Conservation (phyloP, 352 stramenopile genomes). For the Elongisporangium undulatum region DNA sequence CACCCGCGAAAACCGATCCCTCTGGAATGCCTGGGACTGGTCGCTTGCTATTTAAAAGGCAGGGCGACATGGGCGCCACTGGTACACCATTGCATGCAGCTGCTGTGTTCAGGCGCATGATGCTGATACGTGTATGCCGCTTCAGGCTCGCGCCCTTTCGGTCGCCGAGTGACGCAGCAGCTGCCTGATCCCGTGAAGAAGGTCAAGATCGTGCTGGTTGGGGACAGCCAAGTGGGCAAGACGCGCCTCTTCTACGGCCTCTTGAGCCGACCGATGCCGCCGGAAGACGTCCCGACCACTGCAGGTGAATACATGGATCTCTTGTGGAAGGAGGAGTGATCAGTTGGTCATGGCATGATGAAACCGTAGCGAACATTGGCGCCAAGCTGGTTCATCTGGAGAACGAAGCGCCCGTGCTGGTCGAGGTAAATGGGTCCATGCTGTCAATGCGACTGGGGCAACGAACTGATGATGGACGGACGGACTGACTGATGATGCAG, state of each 20-base stretch:
- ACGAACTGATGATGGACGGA: background rate
- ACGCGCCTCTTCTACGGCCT: slow-evolving; percentile 50
- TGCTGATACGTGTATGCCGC: slow-evolving; percentile 1
- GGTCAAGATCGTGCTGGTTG: slow-evolving; percentile 48
- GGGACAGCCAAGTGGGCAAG: slow-evolving; percentile 36
- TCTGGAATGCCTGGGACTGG: background rate
- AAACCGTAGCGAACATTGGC: slow-evolving; percentile 29
- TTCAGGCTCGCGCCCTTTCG: slow-evolving; percentile 11
- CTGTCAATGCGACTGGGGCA: background rate
- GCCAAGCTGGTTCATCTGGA: slow-evolving; percentile 53
- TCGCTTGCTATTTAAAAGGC: slow-evolving; percentile 3
- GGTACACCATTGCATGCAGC: background rate
- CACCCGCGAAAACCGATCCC: background rate
- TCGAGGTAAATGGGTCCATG: slow-evolving; percentile 27
- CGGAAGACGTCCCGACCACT: slow-evolving; percentile 25
- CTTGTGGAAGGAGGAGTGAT: background rate
- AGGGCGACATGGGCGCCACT: background rate
- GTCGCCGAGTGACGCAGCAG: slow-evolving; percentile 13
- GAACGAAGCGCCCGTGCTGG: slow-evolving; percentile 19
- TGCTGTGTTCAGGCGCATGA: slow-evolving; percentile 3
- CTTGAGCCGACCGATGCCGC: slow-evolving; percentile 18
- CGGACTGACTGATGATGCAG: slow-evolving; percentile 10
- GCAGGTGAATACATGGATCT: too few relatives aligned
- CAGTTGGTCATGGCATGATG: background rate
- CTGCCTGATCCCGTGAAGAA: slow-evolving; percentile 12